Conservation (phyloP, 805 yeast genomes). For the Kluyveromyces nonfermentans region DNA sequence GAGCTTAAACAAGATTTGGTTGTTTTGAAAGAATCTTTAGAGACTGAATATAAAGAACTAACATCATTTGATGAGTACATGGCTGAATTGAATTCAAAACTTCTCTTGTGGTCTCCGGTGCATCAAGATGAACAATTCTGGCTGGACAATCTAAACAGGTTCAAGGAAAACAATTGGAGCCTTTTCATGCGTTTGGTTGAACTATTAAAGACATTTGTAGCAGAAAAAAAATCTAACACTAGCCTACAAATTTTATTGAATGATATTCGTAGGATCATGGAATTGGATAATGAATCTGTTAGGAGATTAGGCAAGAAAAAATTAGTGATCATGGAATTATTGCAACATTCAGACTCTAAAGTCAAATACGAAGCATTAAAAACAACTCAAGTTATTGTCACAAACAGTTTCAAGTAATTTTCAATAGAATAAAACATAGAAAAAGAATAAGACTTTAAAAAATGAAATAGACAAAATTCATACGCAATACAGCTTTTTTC, state of each 20-base stretch:
- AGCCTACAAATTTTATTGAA: slow-evolving; percentile 53
- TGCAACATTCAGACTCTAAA: slow-evolving; percentile 72
- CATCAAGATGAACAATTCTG: slow-evolving; percentile 85
- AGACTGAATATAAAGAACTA: slow-evolving; percentile 64
- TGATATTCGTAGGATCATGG: slow-evolving; percentile 56
- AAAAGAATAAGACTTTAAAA: background rate
- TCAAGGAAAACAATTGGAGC: slow-evolving; percentile 72
- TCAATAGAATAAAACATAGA: background rate
- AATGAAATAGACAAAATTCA: background rate
- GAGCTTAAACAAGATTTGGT: slow-evolving; percentile 72
- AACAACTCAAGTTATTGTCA: slow-evolving; percentile 89
- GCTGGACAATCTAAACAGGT: slow-evolving; percentile 68
- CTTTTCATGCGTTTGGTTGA: slow-evolving; percentile 52
- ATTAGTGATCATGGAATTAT: slow-evolving; percentile 71
- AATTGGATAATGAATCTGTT: slow-evolving; percentile 52
- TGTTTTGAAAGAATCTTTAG: slow-evolving; percentile 47
- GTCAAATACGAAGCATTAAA: slow-evolving; percentile 92
- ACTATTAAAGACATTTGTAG: slow-evolving; percentile 35
- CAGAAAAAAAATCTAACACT: slow-evolving; percentile 23
- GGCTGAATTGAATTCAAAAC: slow-evolving; percentile 72
- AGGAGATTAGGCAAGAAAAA: slow-evolving; percentile 52
- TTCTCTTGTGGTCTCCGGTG: slow-evolving; percentile 83
- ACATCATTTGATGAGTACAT: slow-evolving; percentile 89
- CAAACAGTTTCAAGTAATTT: slow-evolving; percentile 53
- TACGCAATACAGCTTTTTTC: background rate